Evolutionary conservation across 805 yeast genomes (phyloP).

Genomic region (Schwanniomyces polymorphus): DNA sequence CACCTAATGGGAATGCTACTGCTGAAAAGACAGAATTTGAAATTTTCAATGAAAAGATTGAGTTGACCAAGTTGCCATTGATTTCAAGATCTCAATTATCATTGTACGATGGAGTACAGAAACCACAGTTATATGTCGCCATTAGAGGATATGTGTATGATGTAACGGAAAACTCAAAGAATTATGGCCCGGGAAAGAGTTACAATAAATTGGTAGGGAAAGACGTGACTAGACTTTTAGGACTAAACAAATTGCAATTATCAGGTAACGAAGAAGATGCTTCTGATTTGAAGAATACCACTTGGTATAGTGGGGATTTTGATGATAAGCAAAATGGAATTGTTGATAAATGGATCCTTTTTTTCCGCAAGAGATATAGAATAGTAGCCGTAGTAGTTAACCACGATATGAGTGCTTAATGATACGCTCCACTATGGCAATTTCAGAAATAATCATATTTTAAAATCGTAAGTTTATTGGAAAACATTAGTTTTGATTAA

Average conservation of each 20-base stretch:
- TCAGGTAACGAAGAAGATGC: slow-evolving; percentile 9
- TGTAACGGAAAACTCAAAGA: slow-evolving; percentile 62
- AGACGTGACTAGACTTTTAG: slow-evolving; percentile 78
- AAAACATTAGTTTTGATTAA: no score
- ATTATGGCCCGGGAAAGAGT: slow-evolving; percentile 76
- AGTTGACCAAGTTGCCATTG: slow-evolving; percentile 28
- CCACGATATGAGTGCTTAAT: slow-evolving; percentile 12
- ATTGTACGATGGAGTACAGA: slow-evolving; percentile 29
- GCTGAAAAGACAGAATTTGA: slow-evolving; percentile 20
- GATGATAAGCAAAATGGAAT: slow-evolving; percentile 59
- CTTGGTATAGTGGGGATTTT: slow-evolving; percentile 54
- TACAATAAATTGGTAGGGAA: slow-evolving; percentile 73
- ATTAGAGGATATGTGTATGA: slow-evolving; percentile 79
- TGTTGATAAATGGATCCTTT: slow-evolving; percentile 75
- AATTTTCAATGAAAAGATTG: slow-evolving; percentile 28
- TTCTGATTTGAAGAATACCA: slow-evolving; percentile 9
- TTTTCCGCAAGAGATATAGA: slow-evolving; percentile 47
- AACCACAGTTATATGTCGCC: slow-evolving; percentile 59
- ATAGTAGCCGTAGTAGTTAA: slow-evolving; percentile 39
- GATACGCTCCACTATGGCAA: no score
- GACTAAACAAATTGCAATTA: slow-evolving; percentile 49
- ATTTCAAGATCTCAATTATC: slow-evolving; percentile 34
- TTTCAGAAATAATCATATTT: no score
- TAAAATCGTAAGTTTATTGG: no score
- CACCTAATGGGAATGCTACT: background rate